Percentiles rank a stretch among this genome's conserved stretches.
phyloP scores from a whole-genome alignment of 257 asterid genomes.

The Leonotis leonurus region DNA sequence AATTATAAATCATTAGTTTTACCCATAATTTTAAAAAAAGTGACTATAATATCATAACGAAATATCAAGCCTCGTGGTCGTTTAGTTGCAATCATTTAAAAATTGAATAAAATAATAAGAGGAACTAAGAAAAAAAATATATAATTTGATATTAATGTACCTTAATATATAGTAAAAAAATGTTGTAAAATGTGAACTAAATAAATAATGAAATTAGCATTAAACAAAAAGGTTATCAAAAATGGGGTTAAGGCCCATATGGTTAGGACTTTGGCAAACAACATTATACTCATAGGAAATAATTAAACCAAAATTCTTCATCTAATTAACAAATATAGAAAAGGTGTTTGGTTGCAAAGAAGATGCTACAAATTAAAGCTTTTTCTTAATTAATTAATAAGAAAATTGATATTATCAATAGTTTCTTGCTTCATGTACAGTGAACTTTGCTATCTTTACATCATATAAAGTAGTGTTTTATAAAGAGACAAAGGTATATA shows the following conservation, averaged over 20 bases:
- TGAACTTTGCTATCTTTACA: constrained; percentile 14
- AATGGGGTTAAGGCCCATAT: neutral
- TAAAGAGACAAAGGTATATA: constrained; percentile 25
- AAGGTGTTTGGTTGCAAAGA: neutral
- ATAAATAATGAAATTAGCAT: too few relatives aligned
- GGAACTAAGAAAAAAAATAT: too few relatives aligned
- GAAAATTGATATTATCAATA: constrained; percentile 8
- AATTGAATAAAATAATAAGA: neutral
- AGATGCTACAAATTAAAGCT: neutral
- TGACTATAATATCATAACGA: too few relatives aligned
- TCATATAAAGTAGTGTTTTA: constrained; percentile 17
- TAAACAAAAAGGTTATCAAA: too few relatives aligned
- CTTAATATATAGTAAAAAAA: too few relatives aligned
- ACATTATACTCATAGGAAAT: neutral
- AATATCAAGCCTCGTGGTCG: neutral
- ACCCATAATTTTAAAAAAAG: too few relatives aligned
- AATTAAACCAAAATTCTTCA: neutral
- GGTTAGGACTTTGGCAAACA: neutral
- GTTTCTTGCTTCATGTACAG: constrained; percentile 13
- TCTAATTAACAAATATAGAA: neutral
- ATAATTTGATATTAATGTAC: too few relatives aligned
- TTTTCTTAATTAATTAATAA: neutral
- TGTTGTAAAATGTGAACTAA: too few relatives aligned
- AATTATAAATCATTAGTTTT: constrained; percentile 8
- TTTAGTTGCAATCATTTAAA: too few relatives aligned